Conservation (phyloP, 495 filamentous ascomycete species). For the Thermochaetoides thermophila region DNA sequence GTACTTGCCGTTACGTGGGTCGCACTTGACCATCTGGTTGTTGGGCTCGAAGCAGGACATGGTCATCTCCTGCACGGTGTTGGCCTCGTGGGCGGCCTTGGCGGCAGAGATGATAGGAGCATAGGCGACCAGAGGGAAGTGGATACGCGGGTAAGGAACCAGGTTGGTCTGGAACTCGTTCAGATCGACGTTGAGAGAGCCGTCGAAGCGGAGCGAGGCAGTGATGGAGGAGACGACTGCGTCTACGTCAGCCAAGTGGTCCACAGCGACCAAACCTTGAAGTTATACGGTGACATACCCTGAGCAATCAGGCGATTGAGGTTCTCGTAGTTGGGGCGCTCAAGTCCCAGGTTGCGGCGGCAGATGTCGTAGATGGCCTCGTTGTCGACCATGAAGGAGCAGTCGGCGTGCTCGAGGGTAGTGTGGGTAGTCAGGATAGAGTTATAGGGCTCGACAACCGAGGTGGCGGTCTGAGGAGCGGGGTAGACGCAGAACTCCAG, state of each 20-base stretch:
- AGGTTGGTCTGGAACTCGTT: conserved; percentile 99
- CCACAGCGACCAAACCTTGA: background rate
- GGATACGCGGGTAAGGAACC: conserved; percentile 96
- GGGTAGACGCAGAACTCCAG: conserved; percentile 98
- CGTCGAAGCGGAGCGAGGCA: conserved; percentile 94
- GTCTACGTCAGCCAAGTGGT: conserved; percentile 13
- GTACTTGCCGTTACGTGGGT: conserved; percentile 97
- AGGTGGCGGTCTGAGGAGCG: conserved; percentile 88
- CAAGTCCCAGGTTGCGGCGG: conserved; percentile 88
- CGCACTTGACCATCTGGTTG: conserved; percentile 98
- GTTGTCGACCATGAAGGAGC: conserved; percentile 99
- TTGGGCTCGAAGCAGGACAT: conserved; percentile 75
- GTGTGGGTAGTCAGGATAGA: conserved; percentile 98
- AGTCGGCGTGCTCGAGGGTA: conserved; percentile 97
- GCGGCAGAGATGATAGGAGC: conserved; percentile 83
- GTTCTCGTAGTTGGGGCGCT: conserved; percentile 95
- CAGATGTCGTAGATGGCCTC: conserved; percentile 99
- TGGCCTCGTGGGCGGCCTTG: conserved; percentile 90
- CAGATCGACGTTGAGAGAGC: conserved; percentile 96
- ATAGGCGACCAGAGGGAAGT: conserved; percentile 96
- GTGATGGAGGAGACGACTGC: conserved; percentile 97
- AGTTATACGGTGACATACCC: conserved; percentile 32
- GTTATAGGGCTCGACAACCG: conserved; percentile 98
- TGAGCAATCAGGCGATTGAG: conserved; percentile 97
- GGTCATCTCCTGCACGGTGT: conserved; percentile 76